Conservation (phyloP, 768 basidiomycete genomes). For the Podaxis carcinomalis region DNA sequence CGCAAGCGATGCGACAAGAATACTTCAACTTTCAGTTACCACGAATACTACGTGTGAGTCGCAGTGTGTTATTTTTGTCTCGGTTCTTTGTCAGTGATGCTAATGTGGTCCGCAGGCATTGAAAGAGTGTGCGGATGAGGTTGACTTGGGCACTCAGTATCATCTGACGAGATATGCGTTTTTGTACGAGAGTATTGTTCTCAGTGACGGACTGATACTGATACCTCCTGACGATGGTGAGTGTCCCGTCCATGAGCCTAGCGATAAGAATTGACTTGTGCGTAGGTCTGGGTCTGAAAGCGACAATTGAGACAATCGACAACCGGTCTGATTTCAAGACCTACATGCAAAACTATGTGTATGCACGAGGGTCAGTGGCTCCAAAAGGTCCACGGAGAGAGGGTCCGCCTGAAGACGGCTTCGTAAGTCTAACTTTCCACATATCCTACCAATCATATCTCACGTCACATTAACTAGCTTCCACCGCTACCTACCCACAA, state of each 20-base stretch:
- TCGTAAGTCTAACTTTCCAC: constrained; percentile 58
- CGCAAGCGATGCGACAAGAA: constrained; percentile 88
- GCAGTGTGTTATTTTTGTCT: not conserved
- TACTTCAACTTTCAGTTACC: constrained; percentile 98
- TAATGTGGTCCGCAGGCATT: constrained; percentile 43
- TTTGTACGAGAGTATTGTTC: constrained; percentile 84
- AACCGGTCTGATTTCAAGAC: constrained; percentile 92
- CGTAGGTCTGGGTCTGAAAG: constrained; percentile 70
- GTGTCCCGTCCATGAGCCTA: constrained; percentile 11
- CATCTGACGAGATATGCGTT: constrained; percentile 94
- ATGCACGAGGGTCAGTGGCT: constrained; percentile 66
- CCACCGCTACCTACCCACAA: constrained; percentile 51
- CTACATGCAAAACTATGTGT: constrained; percentile 97
- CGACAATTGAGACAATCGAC: constrained; percentile 88
- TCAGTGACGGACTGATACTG: constrained; percentile 85
- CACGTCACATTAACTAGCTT: constrained; percentile 36
- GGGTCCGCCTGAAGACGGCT: constrained; percentile 88
- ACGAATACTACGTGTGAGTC: constrained; percentile 81
- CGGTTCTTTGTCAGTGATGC: not conserved
- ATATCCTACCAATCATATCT: constrained; percentile 1
- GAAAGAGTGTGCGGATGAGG: constrained; percentile 94
- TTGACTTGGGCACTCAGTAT: constrained; percentile 97
- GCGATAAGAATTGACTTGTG: constrained; percentile 4
- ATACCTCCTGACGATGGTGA: constrained; percentile 69
- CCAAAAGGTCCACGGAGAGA: constrained; percentile 78